Base-by-base conservation (phyloP, 2,329 filamentous ascomycete species). In the Colletotrichum cuscutae region DNA sequence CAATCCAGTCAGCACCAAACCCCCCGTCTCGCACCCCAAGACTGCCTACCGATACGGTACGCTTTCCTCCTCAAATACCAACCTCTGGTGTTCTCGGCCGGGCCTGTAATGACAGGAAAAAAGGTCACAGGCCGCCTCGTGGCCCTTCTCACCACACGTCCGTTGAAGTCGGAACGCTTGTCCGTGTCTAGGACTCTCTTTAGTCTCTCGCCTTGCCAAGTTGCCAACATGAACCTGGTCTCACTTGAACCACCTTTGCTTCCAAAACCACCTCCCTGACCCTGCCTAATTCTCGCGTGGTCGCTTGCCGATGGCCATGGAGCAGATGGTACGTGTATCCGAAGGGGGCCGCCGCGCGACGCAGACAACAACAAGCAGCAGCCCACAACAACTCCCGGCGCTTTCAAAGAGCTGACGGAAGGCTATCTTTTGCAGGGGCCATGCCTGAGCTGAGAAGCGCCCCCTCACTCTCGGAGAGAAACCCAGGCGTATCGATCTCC, bases 381-480 rank as follows among this genome's bases (percentile, higher is more conserved):
- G 15, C 15, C 37, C 15, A 42, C 37, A 42, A 42, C 42, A 49
- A 22, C 42, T 49, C 42, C 42, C 42, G 19, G 19, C 42, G 42
- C 42, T 49, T 49, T 49, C 42, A 49, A 49, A 49, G 19, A 49
- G 19, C 42, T 49, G 42, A 49, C 42, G 42, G 42, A 49, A 22
- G 15, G 11, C 19, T n/a, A 22, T 26, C 5, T 35, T 28, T 26
- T 9, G 32, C 68, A 56, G 56, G 19, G 68, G 32, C 30, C 37
- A 60, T 66, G 63, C 54, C 63, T 59, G 54, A 46, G 62, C 59
- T 22, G 19, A 49, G 42, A 49, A 49, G 42, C 42, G 42, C 42
- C 42, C 42, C 42, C 42, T 49, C 42, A 49, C 42, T 49, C 42
- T 37, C 37, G 7, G 35, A 35, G 60, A 52, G 42, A 57, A 42